Base-by-base conservation (phyloP, 352 stramenopile species). In the Globisporangium splendens region DNA sequence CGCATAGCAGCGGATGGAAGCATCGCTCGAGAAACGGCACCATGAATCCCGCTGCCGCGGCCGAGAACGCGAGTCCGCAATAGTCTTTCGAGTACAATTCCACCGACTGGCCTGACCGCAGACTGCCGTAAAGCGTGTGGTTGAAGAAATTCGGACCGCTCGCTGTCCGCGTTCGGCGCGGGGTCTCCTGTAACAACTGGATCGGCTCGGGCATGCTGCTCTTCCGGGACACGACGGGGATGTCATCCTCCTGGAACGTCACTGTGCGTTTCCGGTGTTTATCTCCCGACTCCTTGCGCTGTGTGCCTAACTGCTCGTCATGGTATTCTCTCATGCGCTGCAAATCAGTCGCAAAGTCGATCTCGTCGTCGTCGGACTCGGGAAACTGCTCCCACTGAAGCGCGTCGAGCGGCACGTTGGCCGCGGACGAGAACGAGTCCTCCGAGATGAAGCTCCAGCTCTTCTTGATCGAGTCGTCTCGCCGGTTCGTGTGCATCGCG, bases 371-470 rank as follows among this genome's bases (percentile, higher is more conserved):
- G 1, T 73, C 65, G 2, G 53, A 62, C 7, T 73, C 69, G 8
- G 62, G 38, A 28, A 61, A 63, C 52, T 77, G 51, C n/a, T 73
- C 69, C 71, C 75, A 85, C 47, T 80, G 74, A 39, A 86, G 73
- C 43, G 66, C 50, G 20, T 75, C 60, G 24, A 76, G 53, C 44
- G 66, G 72, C 33, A 76, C 50, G 41, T 78, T 60, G 21, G 57
- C 64, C 31, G 66, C 61, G 28, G 42, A 61, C 17, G 66, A 73
- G 63, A 91, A 91, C 51, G 81, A 91, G 22, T 86, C 79, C 66
- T 91, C 81, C 43, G 81, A 91, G 67, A 91, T 91, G 64, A 91
- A 91, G 65, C 77, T 87, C 70, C 80, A 91, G 73, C 77, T 88
- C 63, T 86, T 83, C 59, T 65, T 65, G 46, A 46, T 47, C 35